Base-by-base conservation (phyloP, 2,329 filamentous ascomycete genomes). In the Cladosporium sp. region DNA sequence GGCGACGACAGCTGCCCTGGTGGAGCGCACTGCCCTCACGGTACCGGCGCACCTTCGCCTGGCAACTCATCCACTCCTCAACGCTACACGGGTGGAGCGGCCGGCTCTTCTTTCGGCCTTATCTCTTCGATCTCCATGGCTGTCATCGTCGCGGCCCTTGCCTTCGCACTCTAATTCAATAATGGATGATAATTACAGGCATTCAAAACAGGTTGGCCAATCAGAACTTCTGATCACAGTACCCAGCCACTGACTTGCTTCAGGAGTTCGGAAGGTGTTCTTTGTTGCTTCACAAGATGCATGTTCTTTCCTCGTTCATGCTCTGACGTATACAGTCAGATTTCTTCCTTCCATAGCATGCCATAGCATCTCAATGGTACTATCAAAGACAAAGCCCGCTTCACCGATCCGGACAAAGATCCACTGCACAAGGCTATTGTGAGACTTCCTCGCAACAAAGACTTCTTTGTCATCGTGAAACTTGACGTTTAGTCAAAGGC, bases 91-190 rank as follows among this genome's bases (percentile, higher is more conserved):
- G 58, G 57, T 46, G 52, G 54, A 35, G 60, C 58, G 9, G 28
- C 40, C 10, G 53, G 40, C 9, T 45, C 32, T 40, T 38, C 35
- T 9, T 14, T 38, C 35, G 35, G 35, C n/a, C 45, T 52, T 6
- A 28, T 54, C 16, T 61, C 53, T 31, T 56, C 59, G 42, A 42
- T 58, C 31, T 43, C 53, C 22, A 50, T 46, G 43, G 43, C 43
- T 40, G 43, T 35, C 13, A 19, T 11, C 11, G 48, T 63, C 52
- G 59, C 51, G 41, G 53, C 45, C 37, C 53, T 63, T 42, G 59
- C 60, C 50, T 58, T 63, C 49, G 54, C 57, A 28, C 53, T 63
- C 53, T 63, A 54, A 44, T 49, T 19, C 16, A n/a, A 18, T 19
- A 37, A 45, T 31, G 46, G 42, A 44, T 46, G 34, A 48, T 42